Conservation (phyloP, 1,284 basidiomycete species). For the Laetiporus sulphureus region DNA sequence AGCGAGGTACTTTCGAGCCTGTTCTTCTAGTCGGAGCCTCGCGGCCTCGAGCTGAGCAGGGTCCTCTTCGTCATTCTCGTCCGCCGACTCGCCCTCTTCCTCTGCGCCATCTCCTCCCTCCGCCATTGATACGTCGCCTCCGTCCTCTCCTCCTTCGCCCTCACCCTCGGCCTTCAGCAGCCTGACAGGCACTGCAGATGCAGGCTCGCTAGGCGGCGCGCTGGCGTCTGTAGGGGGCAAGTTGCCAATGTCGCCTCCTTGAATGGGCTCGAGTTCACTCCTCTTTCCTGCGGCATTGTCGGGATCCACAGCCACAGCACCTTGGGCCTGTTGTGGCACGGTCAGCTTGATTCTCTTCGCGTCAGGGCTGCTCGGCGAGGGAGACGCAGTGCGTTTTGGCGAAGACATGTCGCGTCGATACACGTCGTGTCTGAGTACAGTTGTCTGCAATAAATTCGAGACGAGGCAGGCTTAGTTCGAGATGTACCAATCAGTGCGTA, state of each 20-base stretch:
- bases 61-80: conserved; percentile 74
- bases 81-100: conserved; percentile 63
- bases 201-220: conserved; percentile 32
- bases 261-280: conserved; percentile 68
- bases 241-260: conserved; percentile 66
- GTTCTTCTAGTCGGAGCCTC: conserved; percentile 72
- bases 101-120: conserved; percentile 62
- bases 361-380: conserved; percentile 47
- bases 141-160: conserved; percentile 60
- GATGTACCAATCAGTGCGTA: too few species aligned
- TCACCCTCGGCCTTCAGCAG: conserved; percentile 55
- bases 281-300: conserved; percentile 72
- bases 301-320: conserved; percentile 62
- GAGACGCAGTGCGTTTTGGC: conserved; percentile 67
- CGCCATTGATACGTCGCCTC: conserved; percentile 66
- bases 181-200: conserved; percentile 43
- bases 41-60: conserved; percentile 76
- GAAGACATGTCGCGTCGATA: conserved; percentile 38
- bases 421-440: too few species aligned
- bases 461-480: too few species aligned
- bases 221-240: conserved; percentile 46
- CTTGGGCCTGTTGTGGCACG: conserved; percentile 53
- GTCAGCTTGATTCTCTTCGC: conserved; percentile 62
- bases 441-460: too few species aligned
- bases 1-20: conserved; percentile 90